phyloP scores from a whole-genome alignment of 2,329 filamentous ascomycete genomes.

The Cytospora mali region DNA sequence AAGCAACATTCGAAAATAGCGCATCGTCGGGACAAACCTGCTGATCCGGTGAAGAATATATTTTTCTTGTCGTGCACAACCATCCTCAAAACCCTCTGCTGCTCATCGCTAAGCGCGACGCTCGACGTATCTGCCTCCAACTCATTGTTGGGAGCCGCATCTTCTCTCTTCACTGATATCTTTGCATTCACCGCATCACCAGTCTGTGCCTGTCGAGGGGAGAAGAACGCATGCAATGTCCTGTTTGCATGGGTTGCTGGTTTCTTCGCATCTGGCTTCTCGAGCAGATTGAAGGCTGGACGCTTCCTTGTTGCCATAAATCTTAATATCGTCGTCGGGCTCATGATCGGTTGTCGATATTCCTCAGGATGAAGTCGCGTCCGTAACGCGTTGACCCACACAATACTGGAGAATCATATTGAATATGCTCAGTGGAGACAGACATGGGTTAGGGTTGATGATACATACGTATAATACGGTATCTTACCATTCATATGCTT shows the following conservation, averaged over 20 bases:
- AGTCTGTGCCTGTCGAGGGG: neutral
- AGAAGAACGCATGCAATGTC: slow-evolving; percentile 15
- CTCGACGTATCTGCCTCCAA: too few relatives aligned
- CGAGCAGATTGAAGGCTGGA: neutral
- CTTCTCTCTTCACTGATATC: neutral
- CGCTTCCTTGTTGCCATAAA: neutral
- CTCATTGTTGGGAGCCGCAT: neutral
- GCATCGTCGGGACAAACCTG: slow-evolving; percentile 6
- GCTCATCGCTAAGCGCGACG: slow-evolving; percentile 65
- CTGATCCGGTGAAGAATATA: slow-evolving; percentile 78
- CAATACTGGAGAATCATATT: neutral
- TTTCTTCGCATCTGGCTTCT: neutral
- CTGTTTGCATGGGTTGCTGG: neutral
- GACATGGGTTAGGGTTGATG: neutral
- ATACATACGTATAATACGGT: too few relatives aligned
- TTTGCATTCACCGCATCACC: fast-evolving
- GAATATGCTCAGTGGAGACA: too few relatives aligned
- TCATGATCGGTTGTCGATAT: too few relatives aligned
- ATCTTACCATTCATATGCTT: too few relatives aligned
- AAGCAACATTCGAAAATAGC: too few relatives aligned
- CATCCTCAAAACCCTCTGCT: slow-evolving; percentile 65
- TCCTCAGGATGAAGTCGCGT: slow-evolving; percentile 7
- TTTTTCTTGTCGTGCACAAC: slow-evolving; percentile 68
- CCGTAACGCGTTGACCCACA: slow-evolving; percentile 17
- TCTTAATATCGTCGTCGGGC: neutral